Base-by-base conservation (phyloP, 176 grass and related monocot species). In the Eragrostis curvula region DNA sequence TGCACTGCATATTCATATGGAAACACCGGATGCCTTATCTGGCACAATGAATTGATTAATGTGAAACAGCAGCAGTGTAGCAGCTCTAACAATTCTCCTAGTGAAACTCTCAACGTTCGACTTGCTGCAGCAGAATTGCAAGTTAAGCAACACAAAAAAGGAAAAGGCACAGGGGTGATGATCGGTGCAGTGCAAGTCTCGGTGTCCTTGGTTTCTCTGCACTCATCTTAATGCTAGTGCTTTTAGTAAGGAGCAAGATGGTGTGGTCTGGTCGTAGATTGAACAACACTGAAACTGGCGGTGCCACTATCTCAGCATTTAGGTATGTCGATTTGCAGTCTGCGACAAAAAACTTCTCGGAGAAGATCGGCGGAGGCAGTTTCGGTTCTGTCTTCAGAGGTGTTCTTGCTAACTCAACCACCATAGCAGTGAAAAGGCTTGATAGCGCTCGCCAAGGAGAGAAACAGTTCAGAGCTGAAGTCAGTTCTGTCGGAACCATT, bases 341-440 rank as follows among this genome's bases (percentile, higher is more conserved):
- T 27, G 61, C 85, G 21, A 94, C 92, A 3, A 91, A 53, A 2
- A 89, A 87, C 15, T 89, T 91, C 83, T 81, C 51, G 27, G 76
- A 89, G 18, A 85, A 40, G 79, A 13, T 94, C 13, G 89, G 92
- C 0, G 78, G 9, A 84, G 92, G 92, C 14, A 29, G 86, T 13
- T 94, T 91, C 45, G 92, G 92, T 58, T 91, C 80, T 25, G 89
- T 94, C 9, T 91, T 84, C 25, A 94, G 87, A 63, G 92, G 89
- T 0, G 20, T 55, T 40, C 46, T 91, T 9, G n/a, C 3, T 27
- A 83, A 84, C 6, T 75, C 70, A 9, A 79, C 24, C 24, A n/a
- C 30, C 6, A 86, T 94, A 60, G 92, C 89, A n/a, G 89, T 94
- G 18, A 94, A 94, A 72, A 88, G 78, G 63, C 88, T 94, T 14